These are phyloP conservation scores for Cudoniella acicularis DNA, from an alignment of 495 filamentous ascomycete genomes.

Conservation along the genomic window DNA sequence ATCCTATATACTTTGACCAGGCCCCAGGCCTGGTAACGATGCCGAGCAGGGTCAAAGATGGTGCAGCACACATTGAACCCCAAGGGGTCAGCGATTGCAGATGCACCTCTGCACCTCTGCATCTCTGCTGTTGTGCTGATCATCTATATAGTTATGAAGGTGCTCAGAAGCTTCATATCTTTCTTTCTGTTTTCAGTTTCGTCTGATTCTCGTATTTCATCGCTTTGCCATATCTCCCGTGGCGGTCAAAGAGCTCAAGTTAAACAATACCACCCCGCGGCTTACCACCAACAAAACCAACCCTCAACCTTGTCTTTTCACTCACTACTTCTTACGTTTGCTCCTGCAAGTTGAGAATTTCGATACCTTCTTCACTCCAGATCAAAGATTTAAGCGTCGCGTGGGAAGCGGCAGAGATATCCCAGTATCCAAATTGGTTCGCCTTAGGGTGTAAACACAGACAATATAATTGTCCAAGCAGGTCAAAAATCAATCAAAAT, in stretches of 20 bases:
- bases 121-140: not conserved
- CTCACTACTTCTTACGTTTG: not conserved
- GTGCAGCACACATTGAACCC: not conserved
- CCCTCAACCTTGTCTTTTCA: not conserved
- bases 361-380: not conserved
- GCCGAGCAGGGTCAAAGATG: not conserved
- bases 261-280: not conserved
- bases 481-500: conserved; percentile 9
- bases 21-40: not conserved
- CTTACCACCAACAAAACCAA: not conserved
- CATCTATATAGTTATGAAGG: not conserved
- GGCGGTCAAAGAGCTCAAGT: not conserved
- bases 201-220: not conserved
- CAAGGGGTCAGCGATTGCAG: not conserved
- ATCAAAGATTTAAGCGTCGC: not conserved
- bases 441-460: no score
- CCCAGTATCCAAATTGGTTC: no score
- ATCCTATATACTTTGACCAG: not conserved
- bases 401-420: not conserved
- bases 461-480: not conserved
- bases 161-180: not conserved
- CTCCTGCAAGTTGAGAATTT: not conserved
- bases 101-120: not conserved
- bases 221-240: not conserved
- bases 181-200: not conserved